These are phyloP conservation scores for Suillus hirtellus DNA, from an alignment of 768 basidiomycete genomes.

Conservation along the genomic window DNA sequence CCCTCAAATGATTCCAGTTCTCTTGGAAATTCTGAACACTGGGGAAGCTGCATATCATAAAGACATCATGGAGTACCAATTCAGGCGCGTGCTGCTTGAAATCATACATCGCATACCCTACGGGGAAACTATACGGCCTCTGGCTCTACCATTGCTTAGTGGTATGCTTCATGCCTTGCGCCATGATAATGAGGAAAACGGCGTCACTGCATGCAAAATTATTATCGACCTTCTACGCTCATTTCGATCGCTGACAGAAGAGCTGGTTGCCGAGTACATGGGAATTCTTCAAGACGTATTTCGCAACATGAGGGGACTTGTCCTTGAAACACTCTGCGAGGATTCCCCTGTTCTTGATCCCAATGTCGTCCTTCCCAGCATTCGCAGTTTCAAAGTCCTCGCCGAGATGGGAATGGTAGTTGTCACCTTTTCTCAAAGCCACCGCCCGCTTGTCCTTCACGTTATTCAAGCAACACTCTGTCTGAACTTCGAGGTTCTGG, in stretches of 20 bases:
- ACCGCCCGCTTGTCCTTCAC: constrained; percentile 62
- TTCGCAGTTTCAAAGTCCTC: constrained; percentile 89
- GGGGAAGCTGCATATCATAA: constrained; percentile 68
- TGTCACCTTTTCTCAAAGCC: constrained; percentile 85
- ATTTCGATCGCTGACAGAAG: constrained; percentile 71
- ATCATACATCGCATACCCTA: constrained; percentile 87
- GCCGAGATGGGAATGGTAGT: constrained; percentile 93
- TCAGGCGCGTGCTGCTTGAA: constrained; percentile 85
- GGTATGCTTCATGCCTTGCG: constrained; percentile 85
- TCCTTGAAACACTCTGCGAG: constrained; percentile 73
- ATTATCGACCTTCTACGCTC: constrained; percentile 85
- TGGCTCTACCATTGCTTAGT: constrained; percentile 64
- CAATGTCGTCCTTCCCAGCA: constrained; percentile 63
- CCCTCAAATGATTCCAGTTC: constrained; percentile 69
- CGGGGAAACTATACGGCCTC: constrained; percentile 73
- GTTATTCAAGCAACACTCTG: constrained; percentile 70
- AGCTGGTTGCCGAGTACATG: constrained; percentile 76
- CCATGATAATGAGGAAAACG: constrained; percentile 96
- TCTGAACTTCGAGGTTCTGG: constrained; percentile 78
- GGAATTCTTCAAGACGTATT: constrained; percentile 79
- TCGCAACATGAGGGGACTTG: constrained; percentile 68
- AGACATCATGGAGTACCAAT: constrained; percentile 71
- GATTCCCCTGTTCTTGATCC: constrained; percentile 56
- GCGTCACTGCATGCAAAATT: constrained; percentile 84
- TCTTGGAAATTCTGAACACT: constrained; percentile 70